Conservation (phyloP, 192 early-diverging fungal species). For the Podila horticola region DNA sequence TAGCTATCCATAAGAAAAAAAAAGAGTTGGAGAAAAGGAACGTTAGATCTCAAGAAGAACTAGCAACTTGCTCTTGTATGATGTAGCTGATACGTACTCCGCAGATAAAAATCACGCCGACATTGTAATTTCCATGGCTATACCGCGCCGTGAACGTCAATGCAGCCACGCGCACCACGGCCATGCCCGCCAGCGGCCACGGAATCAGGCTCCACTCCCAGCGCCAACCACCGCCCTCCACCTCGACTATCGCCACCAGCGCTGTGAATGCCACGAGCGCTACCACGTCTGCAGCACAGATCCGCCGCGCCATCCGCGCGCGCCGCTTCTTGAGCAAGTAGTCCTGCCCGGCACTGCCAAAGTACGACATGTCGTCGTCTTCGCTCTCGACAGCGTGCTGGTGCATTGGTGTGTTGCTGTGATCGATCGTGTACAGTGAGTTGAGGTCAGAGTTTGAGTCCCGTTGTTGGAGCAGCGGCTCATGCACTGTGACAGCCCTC, state of each 20-base stretch:
- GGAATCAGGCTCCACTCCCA: slow-evolving; percentile 26
- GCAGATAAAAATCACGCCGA: slow-evolving; percentile 36
- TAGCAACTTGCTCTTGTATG: no score
- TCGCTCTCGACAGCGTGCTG: slow-evolving; percentile 8
- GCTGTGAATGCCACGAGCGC: slow-evolving; percentile 14
- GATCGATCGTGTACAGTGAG: slow-evolving; percentile 46
- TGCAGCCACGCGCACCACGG: slow-evolving; percentile 9
- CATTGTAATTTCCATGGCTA: slow-evolving; percentile 44
- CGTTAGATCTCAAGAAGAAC: neutral
- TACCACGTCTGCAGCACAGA: slow-evolving; percentile 25
- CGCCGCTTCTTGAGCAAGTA: slow-evolving; percentile 36
- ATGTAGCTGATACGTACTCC: slow-evolving; percentile 18
- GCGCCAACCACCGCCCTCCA: slow-evolving; percentile 4
- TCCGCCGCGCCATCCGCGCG: slow-evolving; percentile 11
- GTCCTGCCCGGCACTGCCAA: slow-evolving; percentile 44
- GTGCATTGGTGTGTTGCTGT: neutral
- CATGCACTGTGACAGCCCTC: slow-evolving; percentile 9
- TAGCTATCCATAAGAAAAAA: slow-evolving; percentile 5
- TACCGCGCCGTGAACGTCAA: slow-evolving; percentile 39
- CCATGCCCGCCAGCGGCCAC: slow-evolving; percentile 17
- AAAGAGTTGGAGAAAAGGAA: neutral
- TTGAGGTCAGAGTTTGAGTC: slow-evolving; percentile 20
- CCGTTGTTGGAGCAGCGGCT: slow-evolving; percentile 1
- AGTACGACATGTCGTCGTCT: slow-evolving; percentile 30
- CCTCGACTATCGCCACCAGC: neutral